Evolutionary conservation across 331 rosid species (phyloP), one percentile per base, ranked within the genome.

Genomic region (Acacia concinna): DNA sequence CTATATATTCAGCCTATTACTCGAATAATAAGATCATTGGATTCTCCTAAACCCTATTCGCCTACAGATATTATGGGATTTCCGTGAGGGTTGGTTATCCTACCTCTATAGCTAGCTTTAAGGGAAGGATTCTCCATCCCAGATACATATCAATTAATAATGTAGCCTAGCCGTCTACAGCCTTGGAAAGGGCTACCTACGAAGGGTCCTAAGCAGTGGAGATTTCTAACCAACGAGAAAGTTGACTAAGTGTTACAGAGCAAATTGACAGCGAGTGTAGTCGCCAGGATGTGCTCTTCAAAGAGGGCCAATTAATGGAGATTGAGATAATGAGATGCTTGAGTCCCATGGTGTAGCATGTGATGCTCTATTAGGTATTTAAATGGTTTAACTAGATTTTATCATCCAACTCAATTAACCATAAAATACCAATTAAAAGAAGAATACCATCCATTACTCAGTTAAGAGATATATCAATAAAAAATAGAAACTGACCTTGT

Each of bases 401-500:
- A 27, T 9, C 63, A 23, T 56, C 7, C 31, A 3, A 56, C 31
- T 56, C 63, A 25, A 54, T 2, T 23, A 54, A 23, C 31, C 63
- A 56, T 56, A 21, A 27, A 35, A 37, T 35, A 68, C 52, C 72
- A 68, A 21, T 38, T 5, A 38, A 23, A 37, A 6, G 30, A 23
- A 35, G 70, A 73, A 68, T 75, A 43, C 31, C 47, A 32, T 27
- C 73, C 4, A 56, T 8, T 18, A 34, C 68, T 68, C 52, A 70
- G 25, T 28, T 28, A 70, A 41, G 73, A 17, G 57, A 82, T 32
- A 75, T 67, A 80, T 30, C 64, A 65, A 75, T 38, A 1, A 69
- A 13, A 40, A 35, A 43, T 34, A 79, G 71, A 27, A 47, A 71
- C 89, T 83, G 23, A 94, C 97, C 97, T 92, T 89, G 85, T 91